These are phyloP conservation scores for Potentilla sterilis DNA, from an alignment of 306 rosid genomes.

Conservation along the genomic window DNA sequence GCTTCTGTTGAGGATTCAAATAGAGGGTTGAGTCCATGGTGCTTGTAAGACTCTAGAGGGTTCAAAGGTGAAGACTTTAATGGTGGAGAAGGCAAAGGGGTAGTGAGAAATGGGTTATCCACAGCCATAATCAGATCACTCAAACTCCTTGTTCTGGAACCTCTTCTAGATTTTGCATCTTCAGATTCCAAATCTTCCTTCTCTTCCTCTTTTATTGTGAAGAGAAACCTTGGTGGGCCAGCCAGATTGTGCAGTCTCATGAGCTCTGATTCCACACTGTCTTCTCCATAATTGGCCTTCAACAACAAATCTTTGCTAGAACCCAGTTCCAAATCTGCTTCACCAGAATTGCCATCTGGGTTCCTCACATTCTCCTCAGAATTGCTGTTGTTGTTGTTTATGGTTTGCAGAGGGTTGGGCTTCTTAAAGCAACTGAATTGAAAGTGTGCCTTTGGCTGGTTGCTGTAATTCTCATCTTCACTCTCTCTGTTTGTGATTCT, in stretches of 20 bases:
- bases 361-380: slow-evolving; percentile 18
- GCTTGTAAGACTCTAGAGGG: slow-evolving; percentile 48
- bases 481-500: slow-evolving; percentile 47
- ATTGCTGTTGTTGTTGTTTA: neutral
- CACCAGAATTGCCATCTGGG: slow-evolving; percentile 33
- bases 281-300: slow-evolving; percentile 48
- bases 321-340: slow-evolving; percentile 49
- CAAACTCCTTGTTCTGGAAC: slow-evolving; percentile 67
- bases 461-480: slow-evolving; percentile 41
- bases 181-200: slow-evolving; percentile 87
- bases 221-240: slow-evolving; percentile 88
- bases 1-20: slow-evolving; percentile 60
- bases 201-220: slow-evolving; percentile 85
- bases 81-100: slow-evolving; percentile 58
- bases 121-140: slow-evolving; percentile 50
- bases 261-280: slow-evolving; percentile 67
- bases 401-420: slow-evolving; percentile 26
- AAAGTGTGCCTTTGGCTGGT: slow-evolving; percentile 43
- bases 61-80: slow-evolving; percentile 45
- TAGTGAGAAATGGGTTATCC: slow-evolving; percentile 48
- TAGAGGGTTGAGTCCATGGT: slow-evolving; percentile 78
- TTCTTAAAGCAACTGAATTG: slow-evolving; percentile 50
- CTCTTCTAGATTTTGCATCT: slow-evolving; percentile 65
- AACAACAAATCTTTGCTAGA: slow-evolving; percentile 40
- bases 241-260: slow-evolving; percentile 84